These are phyloP conservation scores for Vitis hybrid DNA, from an alignment of 177 flowering plant genomes.

Conservation along the genomic window DNA sequence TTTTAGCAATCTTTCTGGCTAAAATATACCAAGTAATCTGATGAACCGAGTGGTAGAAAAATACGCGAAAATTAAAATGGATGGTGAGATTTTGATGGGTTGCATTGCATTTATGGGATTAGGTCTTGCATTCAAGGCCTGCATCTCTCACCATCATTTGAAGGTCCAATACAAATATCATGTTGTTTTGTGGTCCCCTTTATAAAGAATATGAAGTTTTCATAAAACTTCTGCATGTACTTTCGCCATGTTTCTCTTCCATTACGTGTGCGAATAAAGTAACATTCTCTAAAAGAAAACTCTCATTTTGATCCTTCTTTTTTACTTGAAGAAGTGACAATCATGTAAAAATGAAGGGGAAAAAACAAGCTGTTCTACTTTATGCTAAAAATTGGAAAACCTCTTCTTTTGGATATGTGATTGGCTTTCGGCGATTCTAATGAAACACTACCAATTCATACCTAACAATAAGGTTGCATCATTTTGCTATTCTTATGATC, in stretches of 20 bases:
- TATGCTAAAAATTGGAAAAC: constrained; percentile 13
- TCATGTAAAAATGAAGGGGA: not conserved
- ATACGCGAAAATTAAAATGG: not conserved
- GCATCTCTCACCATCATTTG: constrained; percentile 9
- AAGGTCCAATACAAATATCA: constrained; percentile 8
- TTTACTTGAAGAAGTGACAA: not conserved
- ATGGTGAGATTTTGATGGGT: not conserved
- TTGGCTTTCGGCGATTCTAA: not conserved
- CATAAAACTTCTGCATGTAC: not conserved
- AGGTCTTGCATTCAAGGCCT: constrained; percentile 22
- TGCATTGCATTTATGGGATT: constrained; percentile 19
- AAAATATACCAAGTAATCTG: no score
- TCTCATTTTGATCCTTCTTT: not conserved
- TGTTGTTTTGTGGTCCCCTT: constrained; percentile 25
- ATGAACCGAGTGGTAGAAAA: no score
- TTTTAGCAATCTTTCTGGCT: no score
- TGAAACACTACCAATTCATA: constrained; percentile 6
- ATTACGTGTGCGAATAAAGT: not conserved
- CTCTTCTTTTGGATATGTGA: not conserved
- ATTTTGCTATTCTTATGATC: not conserved
- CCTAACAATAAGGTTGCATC: not conserved
- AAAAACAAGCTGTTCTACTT: constrained; percentile 6
- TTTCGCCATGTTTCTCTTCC: constrained; percentile 5
- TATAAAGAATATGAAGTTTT: constrained; percentile 4
- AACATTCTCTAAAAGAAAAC: not conserved